Evolutionary conservation across 2,329 filamentous ascomycete species (phyloP).

Genomic region (Aspergillus amoenus): DNA sequence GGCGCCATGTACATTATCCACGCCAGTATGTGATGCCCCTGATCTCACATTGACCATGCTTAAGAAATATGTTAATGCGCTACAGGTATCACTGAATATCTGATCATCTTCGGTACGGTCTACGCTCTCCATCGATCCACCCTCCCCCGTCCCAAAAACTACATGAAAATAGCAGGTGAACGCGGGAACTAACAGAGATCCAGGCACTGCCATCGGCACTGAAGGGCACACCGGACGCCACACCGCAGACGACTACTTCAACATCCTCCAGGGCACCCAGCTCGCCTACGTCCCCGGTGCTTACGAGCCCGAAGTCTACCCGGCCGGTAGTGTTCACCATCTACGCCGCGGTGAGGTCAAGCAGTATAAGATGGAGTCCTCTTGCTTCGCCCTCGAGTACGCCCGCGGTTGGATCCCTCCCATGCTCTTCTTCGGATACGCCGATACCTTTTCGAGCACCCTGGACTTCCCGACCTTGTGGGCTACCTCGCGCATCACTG

Average conservation of each 20-base stretch:
- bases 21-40: conserved; percentile 61
- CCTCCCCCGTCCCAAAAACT: background rate
- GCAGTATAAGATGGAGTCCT: conserved; percentile 60
- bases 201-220: conserved; percentile 59
- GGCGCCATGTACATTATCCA: conserved; percentile 89
- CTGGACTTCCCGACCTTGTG: conserved; percentile 83
- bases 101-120: conserved; percentile 73
- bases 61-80: background rate
- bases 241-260: conserved; percentile 92
- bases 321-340: conserved; percentile 39
- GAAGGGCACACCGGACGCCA: conserved; percentile 87
- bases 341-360: conserved; percentile 65
- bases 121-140: background rate
- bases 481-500: conserved; percentile 74
- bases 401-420: conserved; percentile 79
- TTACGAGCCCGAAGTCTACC: conserved; percentile 40
- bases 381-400: conserved; percentile 42
- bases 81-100: conserved; percentile 72
- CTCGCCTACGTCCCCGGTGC: conserved; percentile 39
- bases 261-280: conserved; percentile 64
- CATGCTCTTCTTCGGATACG: conserved; percentile 88
- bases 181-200: background rate
- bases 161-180: background rate
- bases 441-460: conserved; percentile 76
- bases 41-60: background rate